Evolutionary conservation across 345 rosid species (phyloP).

Genomic region (Bruguiera gymnorhiza): DNA sequence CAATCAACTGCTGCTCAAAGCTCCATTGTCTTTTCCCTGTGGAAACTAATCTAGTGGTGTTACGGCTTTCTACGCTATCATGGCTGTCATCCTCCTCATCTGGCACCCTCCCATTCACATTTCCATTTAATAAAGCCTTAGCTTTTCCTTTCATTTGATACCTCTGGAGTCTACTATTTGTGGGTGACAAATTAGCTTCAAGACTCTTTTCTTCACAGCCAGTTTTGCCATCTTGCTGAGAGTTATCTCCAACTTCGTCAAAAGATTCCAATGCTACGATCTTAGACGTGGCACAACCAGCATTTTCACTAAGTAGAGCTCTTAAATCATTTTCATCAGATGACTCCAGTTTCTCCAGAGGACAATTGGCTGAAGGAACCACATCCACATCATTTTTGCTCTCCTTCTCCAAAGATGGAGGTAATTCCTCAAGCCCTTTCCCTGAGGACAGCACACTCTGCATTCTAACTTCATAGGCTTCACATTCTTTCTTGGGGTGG

Average conservation of each 20-base stretch:
- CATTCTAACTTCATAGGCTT: slow-evolving; percentile 21
- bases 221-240: slow-evolving; percentile 28
- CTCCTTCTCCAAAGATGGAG: slow-evolving; percentile 26
- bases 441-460: background rate
- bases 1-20: slow-evolving; percentile 49
- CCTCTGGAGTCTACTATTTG: slow-evolving; percentile 31
- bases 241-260: slow-evolving; percentile 26
- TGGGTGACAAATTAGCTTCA: slow-evolving; percentile 25
- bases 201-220: slow-evolving; percentile 21
- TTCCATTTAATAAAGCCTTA: slow-evolving; percentile 57
- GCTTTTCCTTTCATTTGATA: slow-evolving; percentile 52
- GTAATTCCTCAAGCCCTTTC: slow-evolving; percentile 16
- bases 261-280: slow-evolving; percentile 25
- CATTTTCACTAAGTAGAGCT: slow-evolving; percentile 25
- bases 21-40: slow-evolving; percentile 48
- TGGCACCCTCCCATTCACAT: slow-evolving; percentile 33
- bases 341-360: slow-evolving; percentile 50
- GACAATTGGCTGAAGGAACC: slow-evolving; percentile 14
- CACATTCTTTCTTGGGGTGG: slow-evolving; percentile 19
- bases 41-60: slow-evolving; percentile 44
- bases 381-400: slow-evolving; percentile 16
- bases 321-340: slow-evolving; percentile 55
- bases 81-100: slow-evolving; percentile 57
- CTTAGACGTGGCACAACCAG: slow-evolving; percentile 22
- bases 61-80: slow-evolving; percentile 87